Evolutionary conservation across 228 moss, liverwort and hornwort species (phyloP), one percentile per base, ranked within the genome.

Genomic region (Sphagnum magellanicum): DNA sequence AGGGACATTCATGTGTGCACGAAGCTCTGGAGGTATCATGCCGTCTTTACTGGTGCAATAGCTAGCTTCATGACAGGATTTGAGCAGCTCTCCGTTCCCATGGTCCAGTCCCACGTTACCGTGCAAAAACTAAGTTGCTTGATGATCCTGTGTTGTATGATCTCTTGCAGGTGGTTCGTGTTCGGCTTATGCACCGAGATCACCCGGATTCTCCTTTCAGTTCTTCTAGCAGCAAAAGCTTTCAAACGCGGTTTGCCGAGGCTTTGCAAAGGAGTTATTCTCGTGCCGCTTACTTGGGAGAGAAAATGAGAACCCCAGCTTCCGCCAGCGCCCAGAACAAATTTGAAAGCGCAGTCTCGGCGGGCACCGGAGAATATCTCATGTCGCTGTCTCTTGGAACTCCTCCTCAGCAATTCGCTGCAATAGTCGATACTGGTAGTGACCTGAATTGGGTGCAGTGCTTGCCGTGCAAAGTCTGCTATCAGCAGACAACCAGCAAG

Each of bases 261-360:
- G 72, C 83, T 64, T 83, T 87, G 74, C 70, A 63, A 63, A 67
- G 87, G 50, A 83, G 87, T 61, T 60, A n/a, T 6, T 74, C 76
- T 8, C 87, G 83, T 6, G 61, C 74, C 9, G 78, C 78, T 5
- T 68, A 5, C 49, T 70, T 50, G 32, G 59, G 78, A 1, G 10
- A 50, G 3, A 66, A 74, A 6, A 48, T 87, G 10, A 76, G 78
- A 75, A 78, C 83, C 49, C 49, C 66, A 9, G 68, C 69, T 48
- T 79, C 68, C 17, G 86, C 32, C 32, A 3, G 81, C 6, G 69
- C 74, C 0, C 76, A 80, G 60, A 80, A 76, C 4, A 50, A 48
- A 52, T 83, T 87, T 60, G 80, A 87, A 74, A 83, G 80, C 66
- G 74, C 87, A 4, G 87, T 88, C 16, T 82, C 82, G 49, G 75